phyloP scores from a whole-genome alignment of 2,329 filamentous ascomycete genomes.

The Colletotrichum shisoi region DNA sequence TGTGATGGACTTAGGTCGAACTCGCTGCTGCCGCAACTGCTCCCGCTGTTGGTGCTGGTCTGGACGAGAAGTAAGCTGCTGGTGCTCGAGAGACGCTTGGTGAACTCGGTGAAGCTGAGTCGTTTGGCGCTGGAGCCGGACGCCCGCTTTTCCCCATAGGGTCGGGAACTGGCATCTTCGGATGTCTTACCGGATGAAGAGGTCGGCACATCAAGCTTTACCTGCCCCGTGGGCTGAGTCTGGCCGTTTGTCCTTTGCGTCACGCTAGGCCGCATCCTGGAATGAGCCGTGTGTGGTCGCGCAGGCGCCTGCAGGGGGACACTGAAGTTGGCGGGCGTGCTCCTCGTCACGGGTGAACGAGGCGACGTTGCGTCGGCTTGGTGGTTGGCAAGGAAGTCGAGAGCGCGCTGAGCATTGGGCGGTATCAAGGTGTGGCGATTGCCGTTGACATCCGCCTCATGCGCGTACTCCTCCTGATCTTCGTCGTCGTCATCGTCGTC shows the following conservation, averaged over 20 bases:
- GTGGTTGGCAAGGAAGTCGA: constrained; percentile 60
- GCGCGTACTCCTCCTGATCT: constrained; percentile 52
- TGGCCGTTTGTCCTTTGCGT: constrained; percentile 59
- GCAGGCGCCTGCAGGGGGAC: constrained; percentile 40
- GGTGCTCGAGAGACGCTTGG: constrained; percentile 67
- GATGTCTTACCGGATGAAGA: constrained; percentile 43
- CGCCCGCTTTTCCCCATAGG: constrained; percentile 57
- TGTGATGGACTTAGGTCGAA: constrained; percentile 52
- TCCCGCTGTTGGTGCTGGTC: constrained; percentile 61
- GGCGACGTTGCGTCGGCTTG: constrained; percentile 48
- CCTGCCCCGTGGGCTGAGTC: constrained; percentile 52
- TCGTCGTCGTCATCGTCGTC: constrained; percentile 55
- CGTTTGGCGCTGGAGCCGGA: constrained; percentile 65
- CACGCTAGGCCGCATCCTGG: constrained; percentile 55
- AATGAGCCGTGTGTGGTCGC: constrained; percentile 64
- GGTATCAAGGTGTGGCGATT: constrained; percentile 52
- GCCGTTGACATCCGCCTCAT: constrained; percentile 45
- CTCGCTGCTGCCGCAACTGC: constrained; percentile 59
- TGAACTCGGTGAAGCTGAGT: constrained; percentile 68
- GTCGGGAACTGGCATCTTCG: constrained; percentile 48
- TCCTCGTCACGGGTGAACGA: constrained; percentile 48
- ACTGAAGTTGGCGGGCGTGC: constrained; percentile 37
- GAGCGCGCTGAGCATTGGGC: constrained; percentile 57
- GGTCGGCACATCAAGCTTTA: constrained; percentile 41
- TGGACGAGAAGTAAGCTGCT: constrained; percentile 67